Evolutionary conservation across 2,329 filamentous ascomycete species (phyloP).

Genomic region (Teratosphaeria viscida): DNA sequence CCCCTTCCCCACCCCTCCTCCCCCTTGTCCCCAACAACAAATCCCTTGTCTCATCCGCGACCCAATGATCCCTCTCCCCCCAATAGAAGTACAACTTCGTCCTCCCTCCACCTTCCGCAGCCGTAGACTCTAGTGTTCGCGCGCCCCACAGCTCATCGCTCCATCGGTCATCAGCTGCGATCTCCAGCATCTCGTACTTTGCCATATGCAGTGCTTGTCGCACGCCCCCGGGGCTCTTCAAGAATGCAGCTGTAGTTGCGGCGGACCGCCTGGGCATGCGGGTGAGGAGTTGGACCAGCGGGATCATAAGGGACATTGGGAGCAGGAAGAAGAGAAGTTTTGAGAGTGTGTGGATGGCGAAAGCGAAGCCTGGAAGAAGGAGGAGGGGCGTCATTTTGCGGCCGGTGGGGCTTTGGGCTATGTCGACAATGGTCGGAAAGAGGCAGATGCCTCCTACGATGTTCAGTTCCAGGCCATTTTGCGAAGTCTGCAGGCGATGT

Average conservation of each 20-base stretch:
- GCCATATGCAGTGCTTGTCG: slow-evolving; percentile 49
- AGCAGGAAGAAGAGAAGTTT: slow-evolving; percentile 34
- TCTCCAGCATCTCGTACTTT: slow-evolving; percentile 46
- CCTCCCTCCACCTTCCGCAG: slow-evolving; percentile 17
- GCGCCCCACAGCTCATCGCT: slow-evolving; percentile 48
- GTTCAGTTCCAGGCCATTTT: slow-evolving; percentile 1
- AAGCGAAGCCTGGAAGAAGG: slow-evolving; percentile 26
- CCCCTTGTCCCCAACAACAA: slow-evolving; percentile 38
- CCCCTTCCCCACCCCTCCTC: slow-evolving; percentile 9
- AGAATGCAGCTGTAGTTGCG: slow-evolving; percentile 39
- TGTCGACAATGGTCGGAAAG: slow-evolving; percentile 39
- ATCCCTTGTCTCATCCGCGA: slow-evolving; percentile 47
- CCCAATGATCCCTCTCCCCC: slow-evolving; percentile 51
- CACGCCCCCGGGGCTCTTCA: slow-evolving; percentile 40
- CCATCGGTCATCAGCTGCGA: slow-evolving; percentile 50
- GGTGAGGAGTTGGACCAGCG: slow-evolving; percentile 34
- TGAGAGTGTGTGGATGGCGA: slow-evolving; percentile 26
- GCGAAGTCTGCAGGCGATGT: slow-evolving; percentile 9
- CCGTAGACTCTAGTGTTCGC: not conserved
- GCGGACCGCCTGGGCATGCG: slow-evolving; percentile 34
- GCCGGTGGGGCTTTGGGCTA: slow-evolving; percentile 35
- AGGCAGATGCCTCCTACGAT: slow-evolving; percentile 29
- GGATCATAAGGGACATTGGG: slow-evolving; percentile 30
- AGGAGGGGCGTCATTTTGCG: slow-evolving; percentile 22
- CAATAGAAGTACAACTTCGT: slow-evolving; percentile 49